Evolutionary conservation across 257 asterid genomes (phyloP).

Genomic region (Ballota nigra): DNA sequence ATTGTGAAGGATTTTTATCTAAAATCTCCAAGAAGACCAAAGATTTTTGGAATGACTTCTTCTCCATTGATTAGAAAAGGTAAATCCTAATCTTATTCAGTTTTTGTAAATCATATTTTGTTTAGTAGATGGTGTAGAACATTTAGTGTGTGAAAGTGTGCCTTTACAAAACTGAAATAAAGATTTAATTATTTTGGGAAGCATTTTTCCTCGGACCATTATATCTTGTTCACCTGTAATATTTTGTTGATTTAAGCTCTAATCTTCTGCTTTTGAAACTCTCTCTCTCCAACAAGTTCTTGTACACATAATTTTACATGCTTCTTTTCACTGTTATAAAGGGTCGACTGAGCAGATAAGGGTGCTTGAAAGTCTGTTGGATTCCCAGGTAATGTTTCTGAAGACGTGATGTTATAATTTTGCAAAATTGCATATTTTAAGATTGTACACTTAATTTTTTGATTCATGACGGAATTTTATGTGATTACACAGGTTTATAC

Average conservation of each 20-base stretch:
- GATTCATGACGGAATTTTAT: neutral
- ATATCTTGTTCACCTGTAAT: neutral
- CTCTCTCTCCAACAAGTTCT: slow-evolving; percentile 11
- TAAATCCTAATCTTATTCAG: slow-evolving; percentile 22
- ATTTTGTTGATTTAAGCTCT: slow-evolving; percentile 1
- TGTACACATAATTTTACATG: slow-evolving; percentile 17
- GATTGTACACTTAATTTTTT: neutral
- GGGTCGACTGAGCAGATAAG: slow-evolving; percentile 52
- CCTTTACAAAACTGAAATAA: neutral
- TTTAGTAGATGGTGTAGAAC: neutral
- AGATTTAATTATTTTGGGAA: neutral
- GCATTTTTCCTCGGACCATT: neutral
- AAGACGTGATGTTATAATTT: neutral
- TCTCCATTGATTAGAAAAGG: slow-evolving; percentile 63
- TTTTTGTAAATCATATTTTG: neutral
- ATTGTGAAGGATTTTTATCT: slow-evolving; percentile 70
- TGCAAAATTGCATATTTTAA: neutral
- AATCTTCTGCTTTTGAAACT: no score
- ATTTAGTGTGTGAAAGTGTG: neutral
- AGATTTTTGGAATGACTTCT: slow-evolving; percentile 80
- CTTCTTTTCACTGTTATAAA: slow-evolving; percentile 32
- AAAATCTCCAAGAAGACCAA: slow-evolving; percentile 44
- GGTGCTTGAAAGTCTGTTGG: slow-evolving; percentile 77
- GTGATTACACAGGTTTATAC: slow-evolving; percentile 52
- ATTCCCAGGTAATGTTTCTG: slow-evolving; percentile 56